Percentiles rank a stretch among this genome's conserved stretches.
Evolutionary conservation across 306 rosid species (phyloP).

Genomic region (Prunus mira): DNA sequence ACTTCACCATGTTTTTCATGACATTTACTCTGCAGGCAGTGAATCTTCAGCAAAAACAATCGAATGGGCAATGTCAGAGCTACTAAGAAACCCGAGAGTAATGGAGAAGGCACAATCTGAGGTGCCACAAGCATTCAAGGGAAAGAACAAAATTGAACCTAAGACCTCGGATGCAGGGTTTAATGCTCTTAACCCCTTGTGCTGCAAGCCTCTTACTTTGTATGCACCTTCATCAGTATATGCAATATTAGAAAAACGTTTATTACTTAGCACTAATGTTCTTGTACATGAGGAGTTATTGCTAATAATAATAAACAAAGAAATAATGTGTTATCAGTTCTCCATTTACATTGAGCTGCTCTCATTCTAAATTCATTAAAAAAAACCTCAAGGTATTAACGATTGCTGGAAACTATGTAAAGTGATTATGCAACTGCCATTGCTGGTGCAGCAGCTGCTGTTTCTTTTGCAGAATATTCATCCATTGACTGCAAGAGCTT

Average conservation of each 20-base stretch:
- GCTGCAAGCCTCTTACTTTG: too few relatives aligned
- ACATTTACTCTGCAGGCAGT: not conserved
- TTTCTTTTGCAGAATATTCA: conserved; percentile 10
- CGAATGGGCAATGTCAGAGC: conserved; percentile 16
- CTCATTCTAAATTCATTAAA: too few relatives aligned
- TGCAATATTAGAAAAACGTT: too few relatives aligned
- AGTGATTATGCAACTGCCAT: not conserved
- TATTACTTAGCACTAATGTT: not conserved
- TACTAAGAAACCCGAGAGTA: conserved; percentile 20
- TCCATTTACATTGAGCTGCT: not conserved
- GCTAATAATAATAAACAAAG: not conserved
- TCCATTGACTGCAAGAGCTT: not conserved
- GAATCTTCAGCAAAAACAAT: conserved; percentile 3
- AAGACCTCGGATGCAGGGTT: too few relatives aligned
- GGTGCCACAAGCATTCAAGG: conserved; percentile 13
- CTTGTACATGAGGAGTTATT: not conserved
- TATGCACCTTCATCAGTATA: too few relatives aligned
- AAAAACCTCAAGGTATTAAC: not conserved
- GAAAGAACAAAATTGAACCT: not conserved
- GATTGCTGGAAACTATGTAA: not conserved
- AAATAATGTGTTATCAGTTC: not conserved
- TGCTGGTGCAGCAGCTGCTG: conserved; percentile 11
- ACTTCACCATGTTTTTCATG: not conserved
- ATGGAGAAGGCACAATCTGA: conserved; percentile 35
- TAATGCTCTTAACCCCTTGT: too few relatives aligned